Conservation (phyloP, 1,284 basidiomycete species). For the Erythrobasidium hasegawianum region DNA sequence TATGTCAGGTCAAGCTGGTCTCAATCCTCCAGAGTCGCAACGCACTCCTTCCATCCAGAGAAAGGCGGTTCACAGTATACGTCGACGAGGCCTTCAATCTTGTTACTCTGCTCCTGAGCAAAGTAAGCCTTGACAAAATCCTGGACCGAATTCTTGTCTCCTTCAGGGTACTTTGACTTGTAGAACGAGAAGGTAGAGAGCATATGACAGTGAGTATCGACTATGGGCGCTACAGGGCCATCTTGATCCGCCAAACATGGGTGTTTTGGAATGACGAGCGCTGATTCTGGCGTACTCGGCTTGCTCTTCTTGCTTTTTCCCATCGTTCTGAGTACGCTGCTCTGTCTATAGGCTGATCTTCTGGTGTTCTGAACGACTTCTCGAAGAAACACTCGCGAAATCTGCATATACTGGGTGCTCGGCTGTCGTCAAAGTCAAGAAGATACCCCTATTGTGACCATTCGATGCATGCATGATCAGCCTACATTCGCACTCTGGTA, state of each 20-base stretch:
- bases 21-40: no score
- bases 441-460: background rate
- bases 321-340: constrained; percentile 25
- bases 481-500: constrained; percentile 35
- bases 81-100: constrained; percentile 64
- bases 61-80: constrained; percentile 79
- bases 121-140: constrained; percentile 66
- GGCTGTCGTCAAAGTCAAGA: no score
- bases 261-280: constrained; percentile 37
- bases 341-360: no score
- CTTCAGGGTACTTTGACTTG: constrained; percentile 58
- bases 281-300: constrained; percentile 33
- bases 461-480: constrained; percentile 23
- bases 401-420: no score
- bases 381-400: no score
- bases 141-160: constrained; percentile 56
- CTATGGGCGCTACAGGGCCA: constrained; percentile 55
- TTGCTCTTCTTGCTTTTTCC: constrained; percentile 38
- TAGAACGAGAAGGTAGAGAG: constrained; percentile 65
- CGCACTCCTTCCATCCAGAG: constrained; percentile 44
- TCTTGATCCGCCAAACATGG: constrained; percentile 28
- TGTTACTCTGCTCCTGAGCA: constrained; percentile 34
- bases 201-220: constrained; percentile 75
- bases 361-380: no score
- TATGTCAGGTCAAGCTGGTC: no score